Evolutionary conservation across 345 rosid species (phyloP).

Genomic region (Cardamine chenopodiifolia): DNA sequence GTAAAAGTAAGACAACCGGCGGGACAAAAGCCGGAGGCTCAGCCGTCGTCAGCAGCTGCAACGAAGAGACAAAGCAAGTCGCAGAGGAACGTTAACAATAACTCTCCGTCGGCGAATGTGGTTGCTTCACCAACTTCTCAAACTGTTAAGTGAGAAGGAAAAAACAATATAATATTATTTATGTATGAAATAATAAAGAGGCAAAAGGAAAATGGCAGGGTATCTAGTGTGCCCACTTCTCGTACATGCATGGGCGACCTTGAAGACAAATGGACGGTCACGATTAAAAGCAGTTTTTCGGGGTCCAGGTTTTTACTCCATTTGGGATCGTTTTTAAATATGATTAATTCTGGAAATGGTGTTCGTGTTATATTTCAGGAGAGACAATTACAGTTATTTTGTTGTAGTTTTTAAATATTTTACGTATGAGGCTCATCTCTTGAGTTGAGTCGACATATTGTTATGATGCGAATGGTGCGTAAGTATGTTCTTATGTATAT

Average conservation of each 20-base stretch:
- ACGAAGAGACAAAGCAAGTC: conserved; percentile 66
- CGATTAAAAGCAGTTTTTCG: conserved; percentile 19
- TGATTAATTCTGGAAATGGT: conserved; percentile 35
- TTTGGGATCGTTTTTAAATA: background rate
- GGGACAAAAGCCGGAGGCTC: conserved; percentile 57
- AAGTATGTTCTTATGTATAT: background rate
- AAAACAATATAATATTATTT: conserved; percentile 7
- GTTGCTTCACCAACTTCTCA: conserved; percentile 37
- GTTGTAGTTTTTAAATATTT: background rate
- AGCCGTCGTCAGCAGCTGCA: conserved; percentile 27
- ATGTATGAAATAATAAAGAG: conserved; percentile 30
- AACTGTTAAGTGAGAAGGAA: conserved; percentile 28
- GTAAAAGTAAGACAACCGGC: conserved; percentile 87
- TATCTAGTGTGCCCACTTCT: conserved; percentile 44
- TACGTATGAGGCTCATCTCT: conserved; percentile 18
- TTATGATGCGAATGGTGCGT: conserved; percentile 15
- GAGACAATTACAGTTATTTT: conserved; percentile 17
- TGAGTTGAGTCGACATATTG: conserved; percentile 10
- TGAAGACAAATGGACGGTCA: conserved; percentile 43
- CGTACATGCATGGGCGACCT: conserved; percentile 52
- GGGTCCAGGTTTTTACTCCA: conserved; percentile 32
- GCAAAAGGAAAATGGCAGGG: conserved; percentile 17
- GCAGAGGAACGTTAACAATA: conserved; percentile 55
- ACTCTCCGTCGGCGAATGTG: conserved; percentile 47
- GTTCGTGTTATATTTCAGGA: conserved; percentile 29